Evolutionary conservation across 768 basidiomycete species (phyloP).

Genomic region (Panellus pusillus): DNA sequence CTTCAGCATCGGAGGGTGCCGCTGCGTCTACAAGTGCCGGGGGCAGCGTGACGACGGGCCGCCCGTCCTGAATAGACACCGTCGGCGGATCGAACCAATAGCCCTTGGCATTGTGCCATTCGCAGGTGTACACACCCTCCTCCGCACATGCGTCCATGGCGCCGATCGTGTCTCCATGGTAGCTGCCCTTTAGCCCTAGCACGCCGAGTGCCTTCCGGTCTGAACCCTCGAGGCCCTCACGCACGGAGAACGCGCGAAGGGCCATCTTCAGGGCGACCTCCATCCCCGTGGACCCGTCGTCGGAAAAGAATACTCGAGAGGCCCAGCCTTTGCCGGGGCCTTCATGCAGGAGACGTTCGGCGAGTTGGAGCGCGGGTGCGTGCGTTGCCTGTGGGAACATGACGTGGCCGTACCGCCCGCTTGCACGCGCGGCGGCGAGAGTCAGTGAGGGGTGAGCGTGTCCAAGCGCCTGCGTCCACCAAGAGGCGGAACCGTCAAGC

Average conservation of each 20-base stretch:
- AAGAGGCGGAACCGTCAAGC: constrained; percentile 92
- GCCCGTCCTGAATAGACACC: constrained; percentile 65
- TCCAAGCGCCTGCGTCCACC: constrained; percentile 96
- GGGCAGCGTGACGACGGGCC: constrained; percentile 55
- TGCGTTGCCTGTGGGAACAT: constrained; percentile 92
- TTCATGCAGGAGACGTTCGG: constrained; percentile 69
- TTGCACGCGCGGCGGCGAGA: constrained; percentile 84
- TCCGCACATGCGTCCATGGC: constrained; percentile 89
- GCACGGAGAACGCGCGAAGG: constrained; percentile 60
- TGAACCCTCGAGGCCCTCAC: constrained; percentile 35
- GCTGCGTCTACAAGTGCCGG: constrained; percentile 39
- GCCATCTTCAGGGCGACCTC: constrained; percentile 99
- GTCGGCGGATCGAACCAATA: constrained; percentile 93
- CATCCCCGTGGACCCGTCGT: constrained; percentile 95
- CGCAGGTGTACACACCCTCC: constrained; percentile 90
- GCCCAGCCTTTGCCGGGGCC: constrained; percentile 94
- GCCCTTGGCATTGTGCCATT: constrained; percentile 93
- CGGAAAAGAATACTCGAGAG: constrained; percentile 85
- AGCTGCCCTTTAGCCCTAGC: constrained; percentile 86
- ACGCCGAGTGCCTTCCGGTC: constrained; percentile 65
- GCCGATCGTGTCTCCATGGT: constrained; percentile 97
- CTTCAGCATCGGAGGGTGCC: constrained; percentile 21
- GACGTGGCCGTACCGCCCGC: constrained; percentile 95
- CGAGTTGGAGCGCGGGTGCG: constrained; percentile 78
- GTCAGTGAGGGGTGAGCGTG: constrained; percentile 77